phyloP scores from a whole-genome alignment of 2,329 filamentous ascomycete species.

The Dactylellina haptotyla region DNA sequence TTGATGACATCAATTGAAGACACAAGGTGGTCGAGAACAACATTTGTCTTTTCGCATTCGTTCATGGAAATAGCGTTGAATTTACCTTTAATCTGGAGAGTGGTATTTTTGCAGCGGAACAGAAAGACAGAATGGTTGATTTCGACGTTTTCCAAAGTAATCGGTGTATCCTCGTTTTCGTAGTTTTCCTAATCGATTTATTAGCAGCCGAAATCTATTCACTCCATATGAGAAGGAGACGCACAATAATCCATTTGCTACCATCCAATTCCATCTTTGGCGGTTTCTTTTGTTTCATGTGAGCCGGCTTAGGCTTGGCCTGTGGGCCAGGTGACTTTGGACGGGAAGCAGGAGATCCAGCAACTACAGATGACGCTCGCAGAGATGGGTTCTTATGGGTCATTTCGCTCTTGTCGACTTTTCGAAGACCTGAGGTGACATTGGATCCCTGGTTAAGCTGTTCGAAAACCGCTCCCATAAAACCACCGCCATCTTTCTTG shows the following conservation, averaged over 20 bases:
- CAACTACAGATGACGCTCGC: slow-evolving; percentile 76
- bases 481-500: slow-evolving; percentile 66
- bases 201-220: slow-evolving; percentile 31
- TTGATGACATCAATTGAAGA: slow-evolving; percentile 96
- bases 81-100: slow-evolving; percentile 89
- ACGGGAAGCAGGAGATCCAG: slow-evolving; percentile 68
- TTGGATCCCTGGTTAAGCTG: slow-evolving; percentile 87
- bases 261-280: slow-evolving; percentile 80
- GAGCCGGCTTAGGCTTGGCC: slow-evolving; percentile 87
- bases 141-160: slow-evolving; percentile 82
- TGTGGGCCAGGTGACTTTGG: slow-evolving; percentile 87
- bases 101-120: slow-evolving; percentile 88
- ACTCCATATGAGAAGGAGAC: slow-evolving; percentile 1
- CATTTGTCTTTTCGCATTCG: slow-evolving; percentile 83
- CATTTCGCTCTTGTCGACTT: slow-evolving; percentile 95
- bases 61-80: slow-evolving; percentile 97
- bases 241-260: slow-evolving; percentile 86
- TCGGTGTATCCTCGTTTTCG: slow-evolving; percentile 73
- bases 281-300: slow-evolving; percentile 84
- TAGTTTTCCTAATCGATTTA: slow-evolving; percentile 77
- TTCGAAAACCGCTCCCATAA: slow-evolving; percentile 86
- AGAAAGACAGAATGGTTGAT: slow-evolving; percentile 91
- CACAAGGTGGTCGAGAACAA: slow-evolving; percentile 88
- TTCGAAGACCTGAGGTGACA: slow-evolving; percentile 88
- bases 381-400: slow-evolving; percentile 97